Percentiles rank a stretch among this genome's conserved stretches.
Conservation (phyloP, 2,329 filamentous ascomycete genomes). For the Fusarium guadeloupense region DNA sequence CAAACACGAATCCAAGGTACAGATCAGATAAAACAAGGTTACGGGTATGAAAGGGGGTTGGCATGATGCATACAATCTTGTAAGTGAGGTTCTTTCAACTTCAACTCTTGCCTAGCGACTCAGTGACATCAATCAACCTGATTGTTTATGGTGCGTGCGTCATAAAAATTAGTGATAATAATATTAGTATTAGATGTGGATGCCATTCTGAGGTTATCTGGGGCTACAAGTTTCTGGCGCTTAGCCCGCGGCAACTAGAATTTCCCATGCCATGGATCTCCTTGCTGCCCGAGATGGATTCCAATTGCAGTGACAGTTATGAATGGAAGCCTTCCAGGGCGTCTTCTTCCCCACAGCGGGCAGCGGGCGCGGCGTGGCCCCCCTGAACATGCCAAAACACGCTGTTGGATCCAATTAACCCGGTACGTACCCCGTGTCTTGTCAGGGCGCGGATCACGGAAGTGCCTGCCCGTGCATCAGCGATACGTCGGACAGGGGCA, state of each 20-base stretch:
- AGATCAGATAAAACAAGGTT: background rate
- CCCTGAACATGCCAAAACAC: conserved; percentile 30
- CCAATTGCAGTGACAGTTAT: background rate
- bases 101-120: conserved; percentile 3
- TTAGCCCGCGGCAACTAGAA: conserved; percentile 27
- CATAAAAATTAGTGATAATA: conserved; percentile 3
- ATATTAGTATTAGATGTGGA: background rate
- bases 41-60: background rate
- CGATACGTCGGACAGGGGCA: conserved; percentile 29
- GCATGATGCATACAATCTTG: background rate
- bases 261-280: background rate
- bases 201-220: background rate
- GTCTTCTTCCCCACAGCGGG: conserved; percentile 28
- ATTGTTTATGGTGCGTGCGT: conserved; percentile 30
- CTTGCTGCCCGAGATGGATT: background rate
- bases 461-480: conserved; percentile 20
- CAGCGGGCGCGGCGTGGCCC: background rate
- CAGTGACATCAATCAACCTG: conserved; percentile 19
- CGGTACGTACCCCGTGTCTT: conserved; percentile 14
- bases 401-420: background rate
- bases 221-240: conserved; percentile 34
- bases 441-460: conserved; percentile 26
- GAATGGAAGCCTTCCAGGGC: conserved; percentile 17
- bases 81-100: background rate
- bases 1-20: background rate